Percentiles rank a stretch among this genome's conserved stretches.
phyloP scores from a whole-genome alignment of 768 basidiomycete species.

The Tylopilus sp. region DNA sequence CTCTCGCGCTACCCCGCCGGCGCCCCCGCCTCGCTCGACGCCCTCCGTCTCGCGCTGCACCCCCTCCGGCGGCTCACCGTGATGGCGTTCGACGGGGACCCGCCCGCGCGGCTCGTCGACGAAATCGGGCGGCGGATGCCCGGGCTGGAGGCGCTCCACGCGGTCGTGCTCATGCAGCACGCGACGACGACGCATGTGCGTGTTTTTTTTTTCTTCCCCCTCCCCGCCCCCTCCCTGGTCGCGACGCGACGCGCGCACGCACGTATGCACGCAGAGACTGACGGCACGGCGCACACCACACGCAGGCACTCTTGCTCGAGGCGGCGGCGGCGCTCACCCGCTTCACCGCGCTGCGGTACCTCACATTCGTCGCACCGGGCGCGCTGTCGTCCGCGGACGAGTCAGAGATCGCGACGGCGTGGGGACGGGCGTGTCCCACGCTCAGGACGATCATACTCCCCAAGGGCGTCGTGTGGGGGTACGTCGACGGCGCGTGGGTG shows the following conservation, averaged over 20 bases:
- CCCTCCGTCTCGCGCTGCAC: slow-evolving; percentile 36
- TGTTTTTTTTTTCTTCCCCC: no score
- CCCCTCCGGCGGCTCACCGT: slow-evolving; percentile 51
- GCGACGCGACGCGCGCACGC: no score
- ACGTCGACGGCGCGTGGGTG: slow-evolving; percentile 23
- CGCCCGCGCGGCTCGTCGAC: slow-evolving; percentile 42
- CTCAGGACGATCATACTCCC: slow-evolving; percentile 64
- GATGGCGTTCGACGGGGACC: slow-evolving; percentile 51
- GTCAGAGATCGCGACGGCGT: slow-evolving; percentile 47
- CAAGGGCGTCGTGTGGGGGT: slow-evolving; percentile 60
- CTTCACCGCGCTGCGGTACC: slow-evolving; percentile 46
- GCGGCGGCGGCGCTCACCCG: slow-evolving; percentile 37
- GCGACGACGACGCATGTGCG: slow-evolving; percentile 46
- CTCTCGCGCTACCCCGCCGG: slow-evolving; percentile 48
- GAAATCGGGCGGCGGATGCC: slow-evolving; percentile 48
- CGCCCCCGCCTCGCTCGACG: slow-evolving; percentile 40
- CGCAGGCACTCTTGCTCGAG: slow-evolving; percentile 43
- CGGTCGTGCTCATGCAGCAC: slow-evolving; percentile 52
- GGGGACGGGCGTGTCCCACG: slow-evolving; percentile 58
- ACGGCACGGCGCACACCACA: no score
- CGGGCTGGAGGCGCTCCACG: slow-evolving; percentile 54
- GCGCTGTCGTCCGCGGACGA: slow-evolving; percentile 36
- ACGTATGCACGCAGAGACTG: no score
- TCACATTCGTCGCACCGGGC: slow-evolving; percentile 57
- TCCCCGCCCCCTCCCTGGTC: slow-evolving; percentile 1